Evolutionary conservation across 495 filamentous ascomycete species (phyloP), one percentile per base, ranked within the genome.

Genomic region (Neurospora terricola): DNA sequence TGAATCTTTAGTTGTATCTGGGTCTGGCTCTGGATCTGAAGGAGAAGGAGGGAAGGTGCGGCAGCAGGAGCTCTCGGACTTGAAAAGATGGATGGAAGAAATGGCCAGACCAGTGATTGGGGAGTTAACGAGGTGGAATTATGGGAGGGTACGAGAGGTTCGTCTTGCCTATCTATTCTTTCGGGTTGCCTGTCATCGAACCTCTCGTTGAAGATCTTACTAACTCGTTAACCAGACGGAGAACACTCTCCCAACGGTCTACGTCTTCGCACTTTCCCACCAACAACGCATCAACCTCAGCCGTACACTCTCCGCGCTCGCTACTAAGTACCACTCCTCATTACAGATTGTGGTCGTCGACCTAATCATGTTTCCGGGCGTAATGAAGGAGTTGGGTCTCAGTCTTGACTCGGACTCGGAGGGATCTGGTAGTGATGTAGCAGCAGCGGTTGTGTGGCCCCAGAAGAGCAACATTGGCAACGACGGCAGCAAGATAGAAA

Each of bases 331-430:
- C 70, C 76, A 81, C 72, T 78, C 84, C 68, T 83, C 79, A 16
- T 71, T 86, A 1, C 82, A 75, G 2, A 81, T 81, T 18, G 80
- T 82, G 12, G 69, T 80, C 0, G 81, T 84, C 37, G 84, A 87
- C 73, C 80, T 83, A 4, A 72, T 80, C 12, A 80, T 85, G 45
- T 86, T 86, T 72, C 80, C 76, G 2, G 77, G 81, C 23, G 77
- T 86, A 74, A 78, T 80, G 34, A 72, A 69, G 9, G 72, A 75
- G 36, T 66, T 85, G 59, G 82, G 82, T 9, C 77, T 86, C 10
- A 73, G 76, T 12, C 73, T 73, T 0, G 71, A 69, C 10, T 37
- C 38, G 12, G 40, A n/a, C 7, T n/a, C 40, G 40, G 16, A 43
- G 1, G 16, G 9, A 9, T n/a, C 16, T 11, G 43, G n/a, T 48